Percentiles rank a stretch among this genome's conserved stretches.
These are phyloP conservation scores for Amylocystis lapponica DNA, from an alignment of 768 basidiomycete genomes.

Conservation along the genomic window DNA sequence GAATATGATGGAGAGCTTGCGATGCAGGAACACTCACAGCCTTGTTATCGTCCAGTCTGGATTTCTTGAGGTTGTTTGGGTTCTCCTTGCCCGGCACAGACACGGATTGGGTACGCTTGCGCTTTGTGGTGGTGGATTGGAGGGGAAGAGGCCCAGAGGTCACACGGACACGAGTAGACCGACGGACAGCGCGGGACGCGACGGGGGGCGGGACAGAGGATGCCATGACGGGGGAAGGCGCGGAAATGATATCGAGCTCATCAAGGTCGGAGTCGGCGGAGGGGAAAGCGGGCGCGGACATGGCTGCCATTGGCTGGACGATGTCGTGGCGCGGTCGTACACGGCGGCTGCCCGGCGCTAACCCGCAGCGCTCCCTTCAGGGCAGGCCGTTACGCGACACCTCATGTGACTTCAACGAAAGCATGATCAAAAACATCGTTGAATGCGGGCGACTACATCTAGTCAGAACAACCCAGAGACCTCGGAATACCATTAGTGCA, in stretches of 20 bases:
- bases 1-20: background rate
- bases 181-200: background rate
- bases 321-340: too few relatives aligned
- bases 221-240: background rate
- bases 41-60: constrained; percentile 33
- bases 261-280: too few relatives aligned
- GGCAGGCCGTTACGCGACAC: too few relatives aligned
- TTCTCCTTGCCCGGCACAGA: background rate
- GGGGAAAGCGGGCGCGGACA: too few relatives aligned
- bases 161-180: background rate
- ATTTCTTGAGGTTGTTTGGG: constrained; percentile 22
- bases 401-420: too few relatives aligned
- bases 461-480: too few relatives aligned
- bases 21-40: constrained; percentile 25
- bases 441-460: too few relatives aligned
- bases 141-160: background rate
- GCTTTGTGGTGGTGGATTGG: background rate
- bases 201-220: background rate
- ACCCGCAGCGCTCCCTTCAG: too few relatives aligned
- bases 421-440: too few relatives aligned
- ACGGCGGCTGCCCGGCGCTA: too few relatives aligned
- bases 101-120: constrained; percentile 11
- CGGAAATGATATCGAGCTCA: constrained; percentile 5
- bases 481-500: too few relatives aligned
- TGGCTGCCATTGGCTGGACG: too few relatives aligned